Evolutionary conservation across 345 rosid genomes (phyloP).

Genomic region (Gossypium sturtianum): DNA sequence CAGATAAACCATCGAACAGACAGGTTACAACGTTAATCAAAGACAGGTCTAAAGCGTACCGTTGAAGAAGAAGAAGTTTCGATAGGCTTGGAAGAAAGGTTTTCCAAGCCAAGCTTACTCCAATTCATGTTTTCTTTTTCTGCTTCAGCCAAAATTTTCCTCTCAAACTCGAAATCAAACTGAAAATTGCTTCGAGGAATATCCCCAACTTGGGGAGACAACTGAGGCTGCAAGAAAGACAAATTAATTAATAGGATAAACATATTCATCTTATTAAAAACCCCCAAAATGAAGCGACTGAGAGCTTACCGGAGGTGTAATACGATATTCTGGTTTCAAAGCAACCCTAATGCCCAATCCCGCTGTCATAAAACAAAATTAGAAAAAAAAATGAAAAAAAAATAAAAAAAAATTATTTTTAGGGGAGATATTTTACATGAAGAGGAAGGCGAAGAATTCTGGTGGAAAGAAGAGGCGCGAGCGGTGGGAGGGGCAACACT

Average conservation of each 20-base stretch:
- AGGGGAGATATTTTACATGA: conserved; percentile 28
- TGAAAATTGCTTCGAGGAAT: conserved; percentile 73
- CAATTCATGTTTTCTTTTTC: conserved; percentile 69
- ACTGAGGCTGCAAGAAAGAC: conserved; percentile 49
- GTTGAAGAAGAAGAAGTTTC: conserved; percentile 37
- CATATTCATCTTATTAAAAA: conserved; percentile 54
- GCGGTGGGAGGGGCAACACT: conserved; percentile 31
- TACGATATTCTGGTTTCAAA: conserved; percentile 72
- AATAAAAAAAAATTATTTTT: neutral
- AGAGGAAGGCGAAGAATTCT: conserved; percentile 32
- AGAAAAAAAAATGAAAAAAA: neutral
- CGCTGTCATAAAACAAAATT: conserved; percentile 39
- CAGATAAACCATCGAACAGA: neutral
- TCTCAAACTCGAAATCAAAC: conserved; percentile 70
- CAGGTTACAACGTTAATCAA: neutral
- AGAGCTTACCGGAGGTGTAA: conserved; percentile 74
- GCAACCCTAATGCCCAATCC: conserved; percentile 74
- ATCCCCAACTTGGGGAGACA: conserved; percentile 52
- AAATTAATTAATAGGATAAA: conserved; percentile 47
- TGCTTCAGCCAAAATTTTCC: conserved; percentile 60
- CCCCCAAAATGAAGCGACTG: conserved; percentile 53
- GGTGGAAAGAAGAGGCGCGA: conserved; percentile 42
- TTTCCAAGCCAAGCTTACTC: conserved; percentile 62
- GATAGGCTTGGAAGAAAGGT: conserved; percentile 44
- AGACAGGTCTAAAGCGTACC: conserved; percentile 25